phyloP scores from a whole-genome alignment of 2,329 filamentous ascomycete species.

The Calonectria henricotiae region DNA sequence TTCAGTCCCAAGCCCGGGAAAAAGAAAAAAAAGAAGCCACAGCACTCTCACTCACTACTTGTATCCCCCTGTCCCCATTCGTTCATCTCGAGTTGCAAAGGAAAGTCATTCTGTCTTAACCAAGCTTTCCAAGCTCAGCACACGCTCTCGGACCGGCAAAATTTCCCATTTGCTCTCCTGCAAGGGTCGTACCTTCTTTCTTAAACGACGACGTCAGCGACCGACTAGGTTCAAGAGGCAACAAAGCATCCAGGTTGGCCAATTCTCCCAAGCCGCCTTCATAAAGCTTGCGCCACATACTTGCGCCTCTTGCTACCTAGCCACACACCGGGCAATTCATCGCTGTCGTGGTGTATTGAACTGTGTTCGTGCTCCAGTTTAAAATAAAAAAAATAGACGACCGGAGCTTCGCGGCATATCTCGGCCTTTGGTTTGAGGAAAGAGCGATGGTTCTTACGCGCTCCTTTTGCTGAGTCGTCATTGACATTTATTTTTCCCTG shows the following conservation, averaged over 20 bases:
- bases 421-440: slow-evolving; percentile 13
- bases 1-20: not conserved
- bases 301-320: not conserved
- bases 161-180: not conserved
- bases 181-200: not conserved
- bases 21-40: not conserved
- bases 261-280: not conserved
- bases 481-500: slow-evolving; percentile 5
- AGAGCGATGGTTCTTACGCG: slow-evolving; percentile 4
- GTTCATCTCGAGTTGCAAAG: not conserved
- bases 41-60: not conserved
- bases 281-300: slow-evolving; percentile 15
- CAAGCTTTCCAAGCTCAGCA: not conserved
- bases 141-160: slow-evolving; percentile 4
- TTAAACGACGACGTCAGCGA: not conserved
- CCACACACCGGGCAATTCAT: slow-evolving; percentile 19
- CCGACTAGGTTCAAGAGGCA: no score
- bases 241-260: not conserved
- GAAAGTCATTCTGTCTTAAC: not conserved
- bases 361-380: slow-evolving; percentile 11
- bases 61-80: not conserved
- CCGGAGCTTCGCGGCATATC: slow-evolving; percentile 27
- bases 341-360: slow-evolving; percentile 6
- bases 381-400: slow-evolving; percentile 26
- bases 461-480: slow-evolving; percentile 2